A percentile compares a stretch with the other conserved stretches of the same genome.
phyloP scores from a whole-genome alignment of 345 rosid species.

The Eucalyptus albens region DNA sequence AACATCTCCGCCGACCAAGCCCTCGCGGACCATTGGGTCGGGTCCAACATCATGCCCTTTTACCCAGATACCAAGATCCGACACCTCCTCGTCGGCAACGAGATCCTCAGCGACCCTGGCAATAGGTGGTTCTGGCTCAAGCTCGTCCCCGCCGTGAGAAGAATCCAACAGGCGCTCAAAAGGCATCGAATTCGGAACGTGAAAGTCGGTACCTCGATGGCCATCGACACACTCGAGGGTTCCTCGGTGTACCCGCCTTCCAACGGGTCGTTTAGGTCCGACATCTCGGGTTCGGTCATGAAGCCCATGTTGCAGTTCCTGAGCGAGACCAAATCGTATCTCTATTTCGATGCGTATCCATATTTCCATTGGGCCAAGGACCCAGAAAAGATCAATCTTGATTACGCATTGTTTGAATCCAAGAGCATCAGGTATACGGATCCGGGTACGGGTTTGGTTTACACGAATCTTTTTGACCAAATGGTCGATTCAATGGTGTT shows the following conservation, averaged over 20 bases:
- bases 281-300: slow-evolving; percentile 39
- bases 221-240: slow-evolving; percentile 34
- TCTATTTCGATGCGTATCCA: slow-evolving; percentile 74
- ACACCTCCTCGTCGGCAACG: slow-evolving; percentile 81
- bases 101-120: slow-evolving; percentile 26
- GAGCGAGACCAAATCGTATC: slow-evolving; percentile 74
- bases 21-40: slow-evolving; percentile 55
- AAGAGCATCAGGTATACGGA: slow-evolving; percentile 39
- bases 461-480: slow-evolving; percentile 78
- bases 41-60: slow-evolving; percentile 28
- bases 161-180: slow-evolving; percentile 36
- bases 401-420: slow-evolving; percentile 56
- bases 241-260: slow-evolving; percentile 72
- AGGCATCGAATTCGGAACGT: slow-evolving; percentile 23
- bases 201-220: slow-evolving; percentile 60
- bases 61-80: slow-evolving; percentile 58
- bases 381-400: slow-evolving; percentile 36
- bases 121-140: slow-evolving; percentile 21
- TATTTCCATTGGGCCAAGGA: slow-evolving; percentile 61
- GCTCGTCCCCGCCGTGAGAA: slow-evolving; percentile 70
- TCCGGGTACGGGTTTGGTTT: slow-evolving; percentile 45
- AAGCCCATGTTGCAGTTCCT: slow-evolving; percentile 71
- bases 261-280: slow-evolving; percentile 60
- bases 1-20: slow-evolving; percentile 22
- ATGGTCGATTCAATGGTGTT: slow-evolving; percentile 65